phyloP scores from a whole-genome alignment of 2,329 filamentous ascomycete genomes.

The Pseudogymnoascus sp. region DNA sequence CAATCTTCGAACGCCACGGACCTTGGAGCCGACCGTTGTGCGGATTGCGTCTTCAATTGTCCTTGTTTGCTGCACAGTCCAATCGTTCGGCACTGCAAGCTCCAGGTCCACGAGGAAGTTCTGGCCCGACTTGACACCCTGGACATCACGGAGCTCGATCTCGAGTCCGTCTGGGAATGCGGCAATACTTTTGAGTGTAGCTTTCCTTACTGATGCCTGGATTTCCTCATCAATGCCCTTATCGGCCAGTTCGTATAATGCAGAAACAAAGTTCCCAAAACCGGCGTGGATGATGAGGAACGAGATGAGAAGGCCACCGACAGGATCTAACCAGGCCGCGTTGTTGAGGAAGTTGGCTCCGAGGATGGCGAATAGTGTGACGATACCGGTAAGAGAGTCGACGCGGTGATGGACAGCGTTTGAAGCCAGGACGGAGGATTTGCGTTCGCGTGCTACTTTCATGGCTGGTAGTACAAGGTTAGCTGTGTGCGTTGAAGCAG shows the following conservation, averaged over 20 bases:
- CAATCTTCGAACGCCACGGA: conserved; percentile 76
- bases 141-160: conserved; percentile 61
- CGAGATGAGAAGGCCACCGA: conserved; percentile 87
- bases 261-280: conserved; percentile 71
- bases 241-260: conserved; percentile 85
- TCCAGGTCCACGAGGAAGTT: conserved; percentile 93
- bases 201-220: conserved; percentile 59
- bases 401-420: conserved; percentile 96
- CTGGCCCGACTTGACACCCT: conserved; percentile 90
- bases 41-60: conserved; percentile 67
- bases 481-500: conserved; percentile 1
- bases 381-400: conserved; percentile 89
- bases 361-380: conserved; percentile 80
- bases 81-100: conserved; percentile 65
- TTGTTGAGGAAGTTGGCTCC: conserved; percentile 80
- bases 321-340: conserved; percentile 87
- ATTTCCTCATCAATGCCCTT: conserved; percentile 80
- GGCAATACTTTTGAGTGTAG: conserved; percentile 51
- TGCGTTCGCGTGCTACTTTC: conserved; percentile 89
- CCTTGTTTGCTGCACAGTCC: conserved; percentile 64
- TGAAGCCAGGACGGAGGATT: conserved; percentile 89
- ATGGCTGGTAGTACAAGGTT: conserved; percentile 53
- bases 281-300: conserved; percentile 89
- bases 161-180: conserved; percentile 45
- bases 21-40: conserved; percentile 61